Conservation (phyloP, 495 filamentous ascomycete species). For the Penicillium ochrochloron region DNA sequence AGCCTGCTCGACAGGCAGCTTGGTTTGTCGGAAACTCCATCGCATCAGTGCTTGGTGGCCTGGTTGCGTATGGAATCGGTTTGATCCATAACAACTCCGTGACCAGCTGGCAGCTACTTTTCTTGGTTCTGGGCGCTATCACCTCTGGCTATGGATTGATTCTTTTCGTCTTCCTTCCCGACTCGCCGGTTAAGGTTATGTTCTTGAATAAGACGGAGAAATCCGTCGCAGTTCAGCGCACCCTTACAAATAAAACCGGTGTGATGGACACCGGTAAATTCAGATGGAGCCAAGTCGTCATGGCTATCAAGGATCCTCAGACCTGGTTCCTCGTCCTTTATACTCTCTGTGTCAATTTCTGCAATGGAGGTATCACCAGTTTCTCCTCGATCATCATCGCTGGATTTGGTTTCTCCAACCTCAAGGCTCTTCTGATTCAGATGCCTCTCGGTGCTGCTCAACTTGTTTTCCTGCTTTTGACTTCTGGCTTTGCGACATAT, state of each 20-base stretch:
- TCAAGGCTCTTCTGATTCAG: conserved; percentile 43
- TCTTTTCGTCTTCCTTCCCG: conserved; percentile 50
- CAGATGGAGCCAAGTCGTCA: conserved; percentile 57
- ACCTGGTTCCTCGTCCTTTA: conserved; percentile 51
- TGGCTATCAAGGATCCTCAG: conserved; percentile 57
- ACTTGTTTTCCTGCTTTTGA: conserved; percentile 41
- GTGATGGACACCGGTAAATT: conserved; percentile 63
- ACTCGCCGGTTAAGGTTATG: conserved; percentile 51
- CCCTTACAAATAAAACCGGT: conserved; percentile 61
- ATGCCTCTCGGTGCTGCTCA: conserved; percentile 44
- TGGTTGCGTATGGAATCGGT: conserved; percentile 50
- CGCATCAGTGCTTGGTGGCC: conserved; percentile 52
- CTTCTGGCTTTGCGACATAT: conserved; percentile 36
- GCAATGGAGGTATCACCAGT: conserved; percentile 51
- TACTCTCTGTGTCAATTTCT: conserved; percentile 46
- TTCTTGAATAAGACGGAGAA: conserved; percentile 51
- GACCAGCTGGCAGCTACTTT: conserved; percentile 43
- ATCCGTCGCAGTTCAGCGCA: conserved; percentile 58
- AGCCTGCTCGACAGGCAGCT: conserved; percentile 57
- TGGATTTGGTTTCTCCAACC: conserved; percentile 45
- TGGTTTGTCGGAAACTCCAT: conserved; percentile 59
- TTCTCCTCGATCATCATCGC: conserved; percentile 48
- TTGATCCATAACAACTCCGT: conserved; percentile 32
- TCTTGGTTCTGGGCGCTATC: conserved; percentile 44
- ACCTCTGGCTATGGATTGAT: conserved; percentile 45